Evolutionary conservation across 495 filamentous ascomycete genomes (phyloP).

Genomic region (Collariella sp.): DNA sequence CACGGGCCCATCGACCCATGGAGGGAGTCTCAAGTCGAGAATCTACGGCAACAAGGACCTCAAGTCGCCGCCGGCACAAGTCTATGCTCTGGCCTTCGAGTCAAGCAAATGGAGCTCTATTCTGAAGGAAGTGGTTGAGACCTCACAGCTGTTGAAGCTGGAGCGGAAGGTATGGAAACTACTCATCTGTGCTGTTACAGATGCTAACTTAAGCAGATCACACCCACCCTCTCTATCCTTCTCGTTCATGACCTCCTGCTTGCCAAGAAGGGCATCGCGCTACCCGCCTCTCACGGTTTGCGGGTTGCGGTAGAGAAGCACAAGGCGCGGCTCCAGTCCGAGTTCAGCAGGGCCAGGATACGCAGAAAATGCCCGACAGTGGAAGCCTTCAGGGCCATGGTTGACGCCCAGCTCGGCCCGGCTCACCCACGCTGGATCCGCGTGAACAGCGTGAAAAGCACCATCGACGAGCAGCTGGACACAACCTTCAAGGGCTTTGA

Average conservation of each 20-base stretch:
- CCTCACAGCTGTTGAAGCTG: slow-evolving; percentile 54
- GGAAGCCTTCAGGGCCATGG: slow-evolving; percentile 49
- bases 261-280: slow-evolving; percentile 68
- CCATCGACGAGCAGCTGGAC: slow-evolving; percentile 55
- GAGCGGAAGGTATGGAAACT: slow-evolving; percentile 66
- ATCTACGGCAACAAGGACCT: slow-evolving; percentile 62
- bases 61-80: slow-evolving; percentile 68
- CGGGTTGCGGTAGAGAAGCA: slow-evolving; percentile 65
- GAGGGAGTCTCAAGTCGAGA: slow-evolving; percentile 73
- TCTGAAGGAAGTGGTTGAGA: slow-evolving; percentile 77
- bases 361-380: slow-evolving; percentile 57
- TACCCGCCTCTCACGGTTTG: slow-evolving; percentile 67
- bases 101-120: slow-evolving; percentile 83
- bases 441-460: slow-evolving; percentile 69
- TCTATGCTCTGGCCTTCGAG: slow-evolving; percentile 80
- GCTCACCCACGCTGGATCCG: slow-evolving; percentile 78
- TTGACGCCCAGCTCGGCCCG: slow-evolving; percentile 39
- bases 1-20: slow-evolving; percentile 47
- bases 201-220: slow-evolving; percentile 47
- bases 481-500: slow-evolving; percentile 58
- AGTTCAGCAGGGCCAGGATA: slow-evolving; percentile 71
- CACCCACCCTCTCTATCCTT: slow-evolving; percentile 68
- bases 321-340: slow-evolving; percentile 69
- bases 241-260: slow-evolving; percentile 82
- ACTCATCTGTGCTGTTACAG: neutral